Evolutionary conservation across 129 eudicot genomes (phyloP).

Genomic region (Silybum marianum): DNA sequence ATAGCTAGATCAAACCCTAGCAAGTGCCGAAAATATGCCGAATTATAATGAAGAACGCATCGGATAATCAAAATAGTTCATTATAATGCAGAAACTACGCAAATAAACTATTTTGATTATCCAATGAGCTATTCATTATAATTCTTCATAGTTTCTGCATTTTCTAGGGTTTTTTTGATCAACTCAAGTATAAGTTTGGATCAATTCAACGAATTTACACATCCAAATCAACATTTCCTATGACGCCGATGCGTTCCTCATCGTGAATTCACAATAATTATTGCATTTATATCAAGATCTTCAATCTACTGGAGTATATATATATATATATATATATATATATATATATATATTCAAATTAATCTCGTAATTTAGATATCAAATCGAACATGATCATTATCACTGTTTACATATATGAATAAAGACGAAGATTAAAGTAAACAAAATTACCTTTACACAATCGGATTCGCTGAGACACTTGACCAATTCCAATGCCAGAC

Average conservation of each 20-base stretch:
- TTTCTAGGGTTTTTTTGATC: not conserved
- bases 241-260: not conserved
- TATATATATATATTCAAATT: not conserved
- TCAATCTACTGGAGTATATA: not conserved
- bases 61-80: no score
- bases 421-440: not conserved
- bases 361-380: not conserved
- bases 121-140: not conserved
- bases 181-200: not conserved
- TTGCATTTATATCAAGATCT: not conserved
- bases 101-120: no score
- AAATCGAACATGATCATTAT: not conserved
- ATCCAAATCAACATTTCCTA: not conserved
- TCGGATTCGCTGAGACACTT: constrained; percentile 84
- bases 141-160: not conserved
- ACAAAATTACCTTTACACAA: constrained; percentile 54
- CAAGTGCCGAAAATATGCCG: not conserved
- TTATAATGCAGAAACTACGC: no score
- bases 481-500: constrained; percentile 65
- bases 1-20: not conserved
- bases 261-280: not conserved
- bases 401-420: not conserved
- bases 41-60: not conserved
- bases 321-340: not conserved
- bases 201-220: not conserved